Evolutionary conservation across 192 early-diverging fungal species (phyloP).

Genomic region (Rhizophagus prolifer): DNA sequence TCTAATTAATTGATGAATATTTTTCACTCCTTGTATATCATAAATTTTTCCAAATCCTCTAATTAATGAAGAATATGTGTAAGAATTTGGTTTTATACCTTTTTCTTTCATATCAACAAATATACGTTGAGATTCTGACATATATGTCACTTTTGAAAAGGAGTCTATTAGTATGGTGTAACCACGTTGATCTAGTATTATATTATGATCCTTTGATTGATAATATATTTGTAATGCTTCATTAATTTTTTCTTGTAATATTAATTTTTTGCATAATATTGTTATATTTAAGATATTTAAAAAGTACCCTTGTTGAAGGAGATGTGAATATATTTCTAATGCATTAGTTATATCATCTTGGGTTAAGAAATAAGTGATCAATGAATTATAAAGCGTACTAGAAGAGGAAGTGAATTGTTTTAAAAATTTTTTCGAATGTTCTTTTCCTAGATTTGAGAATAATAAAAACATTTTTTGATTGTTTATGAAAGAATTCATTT

Average conservation of each 20-base stretch:
- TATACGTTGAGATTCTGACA: slow-evolving; percentile 32
- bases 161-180: slow-evolving; percentile 6
- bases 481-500: not conserved
- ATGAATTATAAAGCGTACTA: not conserved
- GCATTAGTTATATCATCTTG: not conserved
- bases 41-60: slow-evolving; percentile 27
- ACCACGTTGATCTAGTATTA: not conserved
- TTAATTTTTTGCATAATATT: not conserved
- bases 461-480: not conserved
- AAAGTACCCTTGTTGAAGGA: not conserved
- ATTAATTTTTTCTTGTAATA: not conserved
- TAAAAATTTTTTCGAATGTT: not conserved
- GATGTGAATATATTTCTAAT: not conserved
- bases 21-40: slow-evolving; percentile 24
- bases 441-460: not conserved
- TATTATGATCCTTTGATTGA: not conserved
- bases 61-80: slow-evolving; percentile 40
- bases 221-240: slow-evolving; percentile 16
- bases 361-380: not conserved
- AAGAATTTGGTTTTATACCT: slow-evolving; percentile 28
- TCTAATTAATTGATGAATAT: slow-evolving; percentile 42
- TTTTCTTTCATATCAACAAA: slow-evolving; percentile 31
- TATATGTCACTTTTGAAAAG: not conserved
- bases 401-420: not conserved
- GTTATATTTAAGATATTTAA: not conserved